Percentiles rank a stretch among this genome's conserved stretches.
Evolutionary conservation across 129 eudicot species (phyloP).

Genomic region (Dittrichia graveolens): DNA sequence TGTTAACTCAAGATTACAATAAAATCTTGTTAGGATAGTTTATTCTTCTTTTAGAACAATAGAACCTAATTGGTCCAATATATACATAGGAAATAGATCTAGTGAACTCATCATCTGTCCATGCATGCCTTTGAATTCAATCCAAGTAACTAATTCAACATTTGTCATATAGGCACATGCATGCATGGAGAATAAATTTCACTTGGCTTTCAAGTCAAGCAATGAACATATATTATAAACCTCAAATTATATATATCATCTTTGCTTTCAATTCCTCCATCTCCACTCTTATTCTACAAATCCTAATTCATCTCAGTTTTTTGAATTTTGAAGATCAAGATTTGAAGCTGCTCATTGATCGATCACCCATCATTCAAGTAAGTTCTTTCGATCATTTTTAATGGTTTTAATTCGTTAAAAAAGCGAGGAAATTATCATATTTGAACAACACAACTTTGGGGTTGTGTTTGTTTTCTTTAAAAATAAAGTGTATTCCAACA

Average conservation of each 20-base stretch:
- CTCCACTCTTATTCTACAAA: constrained; percentile 16
- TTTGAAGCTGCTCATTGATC: background rate
- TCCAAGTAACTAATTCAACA: constrained; percentile 17
- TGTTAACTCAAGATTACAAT: no score
- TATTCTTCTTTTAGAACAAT: background rate
- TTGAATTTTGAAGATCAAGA: constrained; percentile 7
- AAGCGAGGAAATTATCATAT: background rate
- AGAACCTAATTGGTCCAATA: background rate
- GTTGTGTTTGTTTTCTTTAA: background rate
- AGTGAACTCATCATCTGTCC: constrained; percentile 2
- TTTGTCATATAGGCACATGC: constrained; percentile 37
- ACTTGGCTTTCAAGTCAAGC: constrained; percentile 42
- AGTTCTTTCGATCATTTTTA: constrained; percentile 10
- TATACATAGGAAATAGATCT: background rate
- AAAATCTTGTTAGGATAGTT: no score
- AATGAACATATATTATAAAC: constrained; percentile 30
- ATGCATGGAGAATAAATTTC: constrained; percentile 33
- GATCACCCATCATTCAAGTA: constrained; percentile 22
- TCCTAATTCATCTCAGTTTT: background rate
- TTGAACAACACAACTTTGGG: background rate
- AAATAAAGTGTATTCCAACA: constrained; percentile 19
- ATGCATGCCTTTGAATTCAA: constrained; percentile 26
- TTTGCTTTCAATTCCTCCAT: constrained; percentile 11
- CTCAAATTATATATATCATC: constrained; percentile 11
- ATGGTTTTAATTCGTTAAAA: background rate